These are phyloP conservation scores for Cladobotryum protrusum DNA, from an alignment of 2,329 filamentous ascomycete species.

Conservation along the genomic window DNA sequence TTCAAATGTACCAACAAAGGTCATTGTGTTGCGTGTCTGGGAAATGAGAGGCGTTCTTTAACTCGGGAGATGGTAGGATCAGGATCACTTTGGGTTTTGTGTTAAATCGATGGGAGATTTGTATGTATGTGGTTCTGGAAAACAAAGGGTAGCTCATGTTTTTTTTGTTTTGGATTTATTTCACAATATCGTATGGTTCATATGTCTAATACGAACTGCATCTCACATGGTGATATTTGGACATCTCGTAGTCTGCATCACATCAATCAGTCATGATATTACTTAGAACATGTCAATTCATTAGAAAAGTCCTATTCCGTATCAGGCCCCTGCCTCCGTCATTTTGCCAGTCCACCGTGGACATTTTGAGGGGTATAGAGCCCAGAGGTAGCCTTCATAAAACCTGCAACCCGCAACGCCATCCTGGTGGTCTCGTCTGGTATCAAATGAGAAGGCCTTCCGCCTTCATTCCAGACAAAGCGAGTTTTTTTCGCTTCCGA, in stretches of 20 bases:
- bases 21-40: neutral
- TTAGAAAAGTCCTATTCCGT: constrained; percentile 24
- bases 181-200: neutral
- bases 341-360: constrained; percentile 29
- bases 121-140: too few relatives aligned
- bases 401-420: constrained; percentile 36
- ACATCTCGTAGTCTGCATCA: too few relatives aligned
- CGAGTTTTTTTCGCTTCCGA: constrained; percentile 6
- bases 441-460: constrained; percentile 12
- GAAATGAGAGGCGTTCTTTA: constrained; percentile 1
- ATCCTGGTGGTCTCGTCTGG: constrained; percentile 23
- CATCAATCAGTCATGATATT: too few relatives aligned
- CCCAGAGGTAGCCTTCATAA: constrained; percentile 35
- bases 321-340: constrained; percentile 28
- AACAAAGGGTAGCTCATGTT: too few relatives aligned
- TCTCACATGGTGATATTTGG: neutral
- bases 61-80: neutral
- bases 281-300: constrained; percentile 24
- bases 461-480: constrained; percentile 3
- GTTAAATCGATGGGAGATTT: too few relatives aligned
- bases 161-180: neutral
- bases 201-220: too few relatives aligned
- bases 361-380: constrained; percentile 35
- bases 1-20: neutral
- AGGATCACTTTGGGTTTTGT: too few relatives aligned